A percentile compares a stretch with the other conserved stretches of the same genome.
Evolutionary conservation across 139 green algal genomes (phyloP).

Genomic region (Chlamydomonas asymmetrica): DNA sequence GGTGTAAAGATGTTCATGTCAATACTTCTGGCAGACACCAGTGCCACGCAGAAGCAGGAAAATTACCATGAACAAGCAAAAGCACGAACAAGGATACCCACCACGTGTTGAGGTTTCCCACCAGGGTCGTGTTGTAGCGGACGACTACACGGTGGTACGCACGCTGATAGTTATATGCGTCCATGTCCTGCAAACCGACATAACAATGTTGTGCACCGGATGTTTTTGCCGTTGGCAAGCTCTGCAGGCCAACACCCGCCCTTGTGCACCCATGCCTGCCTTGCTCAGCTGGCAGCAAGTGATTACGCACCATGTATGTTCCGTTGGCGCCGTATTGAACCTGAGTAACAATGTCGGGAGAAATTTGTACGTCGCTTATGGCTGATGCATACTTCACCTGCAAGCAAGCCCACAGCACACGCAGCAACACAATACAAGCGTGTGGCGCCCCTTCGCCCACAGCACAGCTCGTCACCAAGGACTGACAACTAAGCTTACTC

Average conservation of each 20-base stretch:
- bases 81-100: too few relatives aligned
- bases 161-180: not conserved
- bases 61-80: too few relatives aligned
- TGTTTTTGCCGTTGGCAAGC: not conserved
- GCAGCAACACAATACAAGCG: too few relatives aligned
- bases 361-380: too few relatives aligned
- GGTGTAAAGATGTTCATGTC: not conserved
- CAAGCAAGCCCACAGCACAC: too few relatives aligned
- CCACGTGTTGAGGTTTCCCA: too few relatives aligned
- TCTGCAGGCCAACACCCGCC: not conserved
- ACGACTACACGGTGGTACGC: conserved; percentile 6
- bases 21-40: not conserved
- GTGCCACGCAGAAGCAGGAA: too few relatives aligned
- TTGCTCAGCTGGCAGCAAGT: not conserved
- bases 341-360: not conserved
- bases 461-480: too few relatives aligned
- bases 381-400: too few relatives aligned
- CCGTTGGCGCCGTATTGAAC: not conserved
- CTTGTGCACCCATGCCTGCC: not conserved
- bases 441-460: too few relatives aligned
- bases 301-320: not conserved
- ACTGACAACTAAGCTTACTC: too few relatives aligned
- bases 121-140: not conserved
- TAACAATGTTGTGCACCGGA: too few relatives aligned
- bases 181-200: not conserved